Evolutionary conservation across 192 early-diverging fungal genomes (phyloP).

Genomic region (Entomortierella beljakovae): DNA sequence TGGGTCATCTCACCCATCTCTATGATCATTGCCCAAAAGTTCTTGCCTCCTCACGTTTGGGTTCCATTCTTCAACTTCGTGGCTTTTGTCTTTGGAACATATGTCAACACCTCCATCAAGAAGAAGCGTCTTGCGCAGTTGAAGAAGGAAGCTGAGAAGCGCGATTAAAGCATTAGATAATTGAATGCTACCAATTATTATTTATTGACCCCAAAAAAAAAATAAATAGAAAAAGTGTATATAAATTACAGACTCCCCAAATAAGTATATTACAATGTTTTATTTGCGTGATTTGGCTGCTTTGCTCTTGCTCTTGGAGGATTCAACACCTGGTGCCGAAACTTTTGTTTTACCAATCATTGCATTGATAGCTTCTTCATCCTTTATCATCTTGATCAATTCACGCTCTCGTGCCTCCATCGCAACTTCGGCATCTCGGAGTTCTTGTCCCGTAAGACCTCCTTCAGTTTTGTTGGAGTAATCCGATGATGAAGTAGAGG

Average conservation of each 20-base stretch:
- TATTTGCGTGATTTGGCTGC: conserved; percentile 39
- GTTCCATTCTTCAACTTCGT: conserved; percentile 93
- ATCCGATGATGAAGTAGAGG: background rate
- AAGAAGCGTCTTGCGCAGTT: conserved; percentile 58
- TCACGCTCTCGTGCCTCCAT: conserved; percentile 73
- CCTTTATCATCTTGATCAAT: conserved; percentile 85
- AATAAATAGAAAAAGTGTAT: too few species aligned
- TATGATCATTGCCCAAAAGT: conserved; percentile 83
- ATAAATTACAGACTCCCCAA: too few species aligned
- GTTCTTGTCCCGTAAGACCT: conserved; percentile 56
- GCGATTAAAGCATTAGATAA: too few species aligned
- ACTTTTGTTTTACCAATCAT: conserved; percentile 93
- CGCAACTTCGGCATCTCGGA: conserved; percentile 50
- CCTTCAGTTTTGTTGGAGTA: conserved; percentile 15
- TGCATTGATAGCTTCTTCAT: conserved; percentile 82
- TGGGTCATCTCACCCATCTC: conserved; percentile 85
- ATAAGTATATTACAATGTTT: background rate
- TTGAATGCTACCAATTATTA: too few species aligned
- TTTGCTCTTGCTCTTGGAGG: conserved; percentile 68
- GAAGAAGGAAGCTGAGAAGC: conserved; percentile 56
- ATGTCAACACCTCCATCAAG: conserved; percentile 84
- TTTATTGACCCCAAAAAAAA: too few species aligned
- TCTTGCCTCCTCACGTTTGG: conserved; percentile 83
- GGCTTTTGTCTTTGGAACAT: conserved; percentile 81
- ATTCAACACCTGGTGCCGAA: conserved; percentile 79